Base-by-base conservation (phyloP, 164 flowering plant species). In the Annona cherimola region DNA sequence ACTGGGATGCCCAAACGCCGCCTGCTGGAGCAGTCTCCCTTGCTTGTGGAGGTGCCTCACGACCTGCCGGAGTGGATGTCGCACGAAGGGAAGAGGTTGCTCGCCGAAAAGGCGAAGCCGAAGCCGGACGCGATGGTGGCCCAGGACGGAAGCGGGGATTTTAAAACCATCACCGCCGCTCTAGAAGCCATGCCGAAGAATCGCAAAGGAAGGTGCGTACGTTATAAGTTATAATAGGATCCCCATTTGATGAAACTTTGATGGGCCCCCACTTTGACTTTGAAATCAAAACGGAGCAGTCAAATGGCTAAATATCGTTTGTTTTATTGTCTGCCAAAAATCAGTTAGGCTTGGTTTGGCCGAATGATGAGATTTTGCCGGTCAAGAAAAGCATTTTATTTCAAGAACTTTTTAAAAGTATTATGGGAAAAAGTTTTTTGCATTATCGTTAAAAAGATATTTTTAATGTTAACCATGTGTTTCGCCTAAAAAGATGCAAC, bases 111-210 rank as follows among this genome's bases (percentile, higher is more conserved):
- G 1, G 42, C 39, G 39, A 70, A 81, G 63, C 68, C 75, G 39
- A 84, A 64, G 20, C 89, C 92, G 3, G 80, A 94, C 62, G 89
- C 81, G 2, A 78, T 78, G 3, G 97, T 94, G 64, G 97, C 98
- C 0, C 86, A 94, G 68, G 96, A 94, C 71, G 97, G 97, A 1
- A 86, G 86, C 54, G 98, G 97, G 62, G 61, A 85, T 1, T 94
- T 81, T 69, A 85, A 67, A 16, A 87, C 89, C 35, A 87, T 94
- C 61, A 39, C 70, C 39, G 91, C 73, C 1, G 96, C 96, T n/a
- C 74, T 93, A 69, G 78, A 71, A 3, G 83, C 84, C 42, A 77
- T 90, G 78, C 97, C 98, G 0, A 46, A 66, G 26, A 81, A 77
- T 5, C 71, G 77, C 69, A 12, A 73, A 5, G 91, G 87, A 75